Base-by-base conservation (phyloP, 768 basidiomycete species). In the Boletus sp. region DNA sequence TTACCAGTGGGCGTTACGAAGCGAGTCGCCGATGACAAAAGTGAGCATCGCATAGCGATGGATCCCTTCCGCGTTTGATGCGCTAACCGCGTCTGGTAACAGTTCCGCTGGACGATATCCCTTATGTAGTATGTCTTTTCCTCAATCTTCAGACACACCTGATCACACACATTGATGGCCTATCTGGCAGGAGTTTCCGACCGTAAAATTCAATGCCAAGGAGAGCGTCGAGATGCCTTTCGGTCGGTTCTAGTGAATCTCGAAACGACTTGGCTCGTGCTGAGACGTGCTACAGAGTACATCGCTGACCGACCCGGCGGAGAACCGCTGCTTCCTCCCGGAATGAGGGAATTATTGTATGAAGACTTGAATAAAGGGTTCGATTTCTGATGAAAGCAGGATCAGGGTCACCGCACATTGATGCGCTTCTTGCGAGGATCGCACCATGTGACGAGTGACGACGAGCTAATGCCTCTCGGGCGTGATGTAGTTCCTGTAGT, bases 151-250 rank as follows among this genome's bases (percentile, higher is more conserved):
- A 14, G 12, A 8, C 5, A 24, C 24, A 2, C 9, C 28, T 37
- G 15, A 37, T 29, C 39, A 29, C 28, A 11, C 48, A 17, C 24
- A 3, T 24, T 24, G 24, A 41, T n/a, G 18, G 15, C 44, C 15
- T 35, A 9, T 20, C 48, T 47, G n/a, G 24, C 55, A 96, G 92
- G 89, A 94, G 64, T 84, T 84, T 71, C 96, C 97, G 0, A 96
- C 94, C 0, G 96, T 99, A 67, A 75, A 63, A 17, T 98, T 98
- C 78, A 90, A 89, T 64, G 70, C 82, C 5, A 86, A 84, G 63
- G 97, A 99, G 71, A 90, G 89, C 44, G 93, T 98, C 6, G 94
- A 98, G 75, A 99, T 99, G 97, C 97, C 97, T 0, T 99, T 99
- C 78, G 77, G 93, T 91, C 64, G 68, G 90, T 82, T 20, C 2